phyloP scores from a whole-genome alignment of 306 rosid species.

The Astragalus glycyphyllos region DNA sequence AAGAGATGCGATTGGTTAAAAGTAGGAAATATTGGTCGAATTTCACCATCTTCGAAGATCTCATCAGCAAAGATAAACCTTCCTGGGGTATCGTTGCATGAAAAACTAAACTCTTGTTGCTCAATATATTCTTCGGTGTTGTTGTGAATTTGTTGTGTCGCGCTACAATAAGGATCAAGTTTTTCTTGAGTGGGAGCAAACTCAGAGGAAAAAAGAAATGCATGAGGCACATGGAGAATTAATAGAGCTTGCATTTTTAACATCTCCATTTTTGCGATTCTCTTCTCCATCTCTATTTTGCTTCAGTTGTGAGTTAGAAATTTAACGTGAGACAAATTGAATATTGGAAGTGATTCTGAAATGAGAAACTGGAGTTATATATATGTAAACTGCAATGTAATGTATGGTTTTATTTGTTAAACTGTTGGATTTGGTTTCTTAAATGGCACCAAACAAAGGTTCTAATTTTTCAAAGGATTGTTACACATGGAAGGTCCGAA shows the following conservation, averaged over 20 bases:
- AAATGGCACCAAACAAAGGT: not conserved
- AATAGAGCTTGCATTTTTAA: not conserved
- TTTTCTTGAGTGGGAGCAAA: not conserved
- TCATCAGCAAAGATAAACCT: conserved; percentile 60
- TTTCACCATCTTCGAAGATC: conserved; percentile 60
- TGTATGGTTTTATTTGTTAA: not conserved
- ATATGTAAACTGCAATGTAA: not conserved
- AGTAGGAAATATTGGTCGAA: conserved; percentile 50
- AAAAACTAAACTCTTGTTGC: conserved; percentile 63
- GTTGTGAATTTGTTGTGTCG: not conserved
- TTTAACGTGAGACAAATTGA: not conserved
- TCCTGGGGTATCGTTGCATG: conserved; percentile 39
- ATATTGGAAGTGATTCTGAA: not conserved
- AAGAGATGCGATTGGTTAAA: conserved; percentile 49
- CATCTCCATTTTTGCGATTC: not conserved
- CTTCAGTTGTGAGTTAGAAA: not conserved
- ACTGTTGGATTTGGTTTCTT: not conserved
- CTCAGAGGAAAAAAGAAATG: not conserved
- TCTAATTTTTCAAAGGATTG: not conserved
- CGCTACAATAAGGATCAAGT: not conserved
- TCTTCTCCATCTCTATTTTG: not conserved
- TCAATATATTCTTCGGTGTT: not conserved
- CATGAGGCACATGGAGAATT: not conserved
- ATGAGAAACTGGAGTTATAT: not conserved
- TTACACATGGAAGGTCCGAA: not conserved